Evolutionary conservation across 176 grass and related monocot genomes (phyloP).

Genomic region (Musa schizocarpa): DNA sequence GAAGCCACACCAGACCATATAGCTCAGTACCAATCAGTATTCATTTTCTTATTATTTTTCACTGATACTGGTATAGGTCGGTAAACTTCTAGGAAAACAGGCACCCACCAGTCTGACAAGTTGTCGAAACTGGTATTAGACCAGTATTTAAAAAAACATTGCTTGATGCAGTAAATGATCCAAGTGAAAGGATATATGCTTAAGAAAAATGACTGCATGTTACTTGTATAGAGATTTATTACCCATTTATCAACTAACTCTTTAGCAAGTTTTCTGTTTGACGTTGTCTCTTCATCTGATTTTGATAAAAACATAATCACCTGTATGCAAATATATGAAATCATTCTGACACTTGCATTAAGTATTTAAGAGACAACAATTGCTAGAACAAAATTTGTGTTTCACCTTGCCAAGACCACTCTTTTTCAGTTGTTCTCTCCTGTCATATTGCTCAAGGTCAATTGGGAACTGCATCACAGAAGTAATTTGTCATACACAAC

Average conservation of each 20-base stretch:
- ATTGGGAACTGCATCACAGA: constrained; percentile 62
- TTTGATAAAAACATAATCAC: constrained; percentile 99
- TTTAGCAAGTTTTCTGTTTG: constrained; percentile 89
- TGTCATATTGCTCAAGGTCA: constrained; percentile 83
- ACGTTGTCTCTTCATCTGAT: constrained; percentile 85
- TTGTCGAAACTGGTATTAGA: too few species aligned
- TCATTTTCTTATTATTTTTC: too few species aligned
- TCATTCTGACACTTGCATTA: background rate
- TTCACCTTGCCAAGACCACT: constrained; percentile 90
- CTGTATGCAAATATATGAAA: constrained; percentile 29
- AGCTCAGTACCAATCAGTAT: too few species aligned
- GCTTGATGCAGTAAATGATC: background rate
- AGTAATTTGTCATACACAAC: constrained; percentile 4
- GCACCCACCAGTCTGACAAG: too few species aligned
- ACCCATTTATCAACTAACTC: constrained; percentile 99
- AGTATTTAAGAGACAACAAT: background rate
- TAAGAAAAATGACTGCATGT: background rate
- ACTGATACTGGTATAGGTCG: too few species aligned
- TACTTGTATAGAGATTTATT: constrained; percentile 15
- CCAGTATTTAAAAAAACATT: too few species aligned
- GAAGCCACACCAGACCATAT: too few species aligned
- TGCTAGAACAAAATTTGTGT: background rate
- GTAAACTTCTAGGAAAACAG: too few species aligned
- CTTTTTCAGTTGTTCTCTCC: constrained; percentile 92
- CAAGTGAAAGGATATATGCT: background rate